These are phyloP conservation scores for Sistotremastrum suecicum DNA, from an alignment of 768 basidiomycete species.

Conservation along the genomic window DNA sequence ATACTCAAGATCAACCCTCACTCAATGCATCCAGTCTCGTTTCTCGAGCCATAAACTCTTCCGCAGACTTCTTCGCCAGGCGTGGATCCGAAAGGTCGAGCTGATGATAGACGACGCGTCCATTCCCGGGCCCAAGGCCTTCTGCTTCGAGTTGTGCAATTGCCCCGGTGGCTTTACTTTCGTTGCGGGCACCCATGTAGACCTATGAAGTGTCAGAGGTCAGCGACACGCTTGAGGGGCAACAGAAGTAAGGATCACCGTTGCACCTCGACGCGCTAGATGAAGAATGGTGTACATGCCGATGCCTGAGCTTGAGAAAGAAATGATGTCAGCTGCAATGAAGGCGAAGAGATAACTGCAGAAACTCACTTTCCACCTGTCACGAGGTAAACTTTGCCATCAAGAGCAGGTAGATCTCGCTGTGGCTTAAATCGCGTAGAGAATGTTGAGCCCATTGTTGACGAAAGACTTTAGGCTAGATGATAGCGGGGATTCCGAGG, in stretches of 20 bases:
- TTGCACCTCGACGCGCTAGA: constrained; percentile 41
- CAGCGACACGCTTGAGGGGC: too few relatives aligned
- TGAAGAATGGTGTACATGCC: constrained; percentile 38
- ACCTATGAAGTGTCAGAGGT: constrained; percentile 17
- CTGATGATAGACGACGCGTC: constrained; percentile 32
- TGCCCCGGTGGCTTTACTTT: constrained; percentile 30
- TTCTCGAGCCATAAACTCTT: constrained; percentile 35
- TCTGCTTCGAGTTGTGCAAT: constrained; percentile 31
- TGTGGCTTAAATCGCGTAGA: constrained; percentile 18
- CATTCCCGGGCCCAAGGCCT: constrained; percentile 29
- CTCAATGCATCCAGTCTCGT: constrained; percentile 39
- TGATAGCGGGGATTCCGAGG: too few relatives aligned
- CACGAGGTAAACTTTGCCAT: constrained; percentile 38
- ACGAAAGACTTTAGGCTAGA: too few relatives aligned
- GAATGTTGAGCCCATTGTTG: too few relatives aligned
- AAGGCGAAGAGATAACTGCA: too few relatives aligned
- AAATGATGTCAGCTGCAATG: too few relatives aligned
- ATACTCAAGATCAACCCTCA: constrained; percentile 14
- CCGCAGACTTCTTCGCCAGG: constrained; percentile 31
- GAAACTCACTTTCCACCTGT: constrained; percentile 41
- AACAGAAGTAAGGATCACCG: too few relatives aligned
- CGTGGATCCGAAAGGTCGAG: constrained; percentile 38
- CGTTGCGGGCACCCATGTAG: constrained; percentile 40
- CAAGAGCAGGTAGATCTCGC: constrained; percentile 29
- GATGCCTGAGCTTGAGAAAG: constrained; percentile 24